Base-by-base conservation (phyloP, 768 basidiomycete species). In the Hericium rajendrae region DNA sequence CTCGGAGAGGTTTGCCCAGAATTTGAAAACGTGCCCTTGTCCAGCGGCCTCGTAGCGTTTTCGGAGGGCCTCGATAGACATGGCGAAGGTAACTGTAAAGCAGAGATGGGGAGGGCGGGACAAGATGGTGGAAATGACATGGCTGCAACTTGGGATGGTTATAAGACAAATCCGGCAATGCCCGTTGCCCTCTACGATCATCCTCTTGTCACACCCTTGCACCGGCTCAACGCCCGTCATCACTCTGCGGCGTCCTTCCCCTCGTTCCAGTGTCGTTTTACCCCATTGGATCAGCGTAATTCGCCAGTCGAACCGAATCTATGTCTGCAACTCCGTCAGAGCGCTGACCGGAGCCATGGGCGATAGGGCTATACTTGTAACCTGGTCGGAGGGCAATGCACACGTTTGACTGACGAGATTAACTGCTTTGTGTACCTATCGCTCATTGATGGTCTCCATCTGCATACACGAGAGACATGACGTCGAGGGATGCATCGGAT, bases 11-110 rank as follows among this genome's bases (percentile, higher is more conserved):
- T 76, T 74, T 57, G 84, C 75, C 85, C 85, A 97, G 76, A 95
- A 97, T 38, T 84, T 77, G 71, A 97, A 81, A 67, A 98, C 81
- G 69, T 98, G 97, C 60, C 72, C 84, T 76, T 99, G 97, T 57
- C 83, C 85, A 51, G 93, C 92, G 51, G 80, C 75, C 60, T 85
- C 75, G 74, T 91, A 97, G 62, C 78, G 81, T 57, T 78, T 64
- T 62, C 75, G 80, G 66, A 83, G 78, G 59, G 73, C 65, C 67
- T 84, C 79, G 70, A 76, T 72, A 60, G 83, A 71, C 83, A 87
- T 85, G 53, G 66, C 65, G 53, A 46, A 48, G 22, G 55, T 53
- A 54, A 39, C 37, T 37, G 56, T 48, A 28, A 52, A 38, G 38
- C 18, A 6, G 28, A 54, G 22, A 38, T 24, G 48, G 9, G 18